Evolutionary conservation across 2,329 filamentous ascomycete species (phyloP), one percentile per base, ranked within the genome.

Genomic region (Aspergillus fischeri): DNA sequence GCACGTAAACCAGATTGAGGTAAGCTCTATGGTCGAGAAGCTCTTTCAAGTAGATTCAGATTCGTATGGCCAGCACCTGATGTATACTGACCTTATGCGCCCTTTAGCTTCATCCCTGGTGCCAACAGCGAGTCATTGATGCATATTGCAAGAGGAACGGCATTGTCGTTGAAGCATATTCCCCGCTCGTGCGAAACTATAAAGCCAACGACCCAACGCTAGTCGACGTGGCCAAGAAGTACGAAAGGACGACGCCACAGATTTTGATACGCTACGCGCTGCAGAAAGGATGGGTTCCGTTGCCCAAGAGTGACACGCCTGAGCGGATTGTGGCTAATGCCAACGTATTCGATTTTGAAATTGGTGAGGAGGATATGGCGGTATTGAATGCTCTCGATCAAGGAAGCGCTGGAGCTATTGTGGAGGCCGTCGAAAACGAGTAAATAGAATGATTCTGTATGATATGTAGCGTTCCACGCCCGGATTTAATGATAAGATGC

Each of bases 221-320:
- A 32, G 80, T 82, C 58, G 78, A 78, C 14, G 75, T 95, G 56
- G 84, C 86, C 1, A 78, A 87, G 65, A 92, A 91, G 76, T 84
- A 94, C 71, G 80, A 80, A 62, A 92, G 88, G 76, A 84, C 84
- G 7, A 84, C 88, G 58, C 88, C 89, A 9, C 92, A 96, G 79
- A 77, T 96, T 9, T 74, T 96, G 67, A 76, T 96, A 51, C 82
- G 91, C 61, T 96, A 91, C 82, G 89, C 88, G 64, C 73, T 96
- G 73, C 89, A 96, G 74, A 92, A 90, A 75, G 88, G 84, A 3
- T 86, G 84, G 71, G 80, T 89, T 35, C 88, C 88, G 49, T 76
- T 92, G 59, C 87, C 89, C 24, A 92, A 92, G 81, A 90, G 86
- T 59, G 87, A 88, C 51, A 88, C 83, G 4, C 81, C 85, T 0